Evolutionary conservation across 2,329 filamentous ascomycete genomes (phyloP).

Genomic region (Colletotrichum liriopes): DNA sequence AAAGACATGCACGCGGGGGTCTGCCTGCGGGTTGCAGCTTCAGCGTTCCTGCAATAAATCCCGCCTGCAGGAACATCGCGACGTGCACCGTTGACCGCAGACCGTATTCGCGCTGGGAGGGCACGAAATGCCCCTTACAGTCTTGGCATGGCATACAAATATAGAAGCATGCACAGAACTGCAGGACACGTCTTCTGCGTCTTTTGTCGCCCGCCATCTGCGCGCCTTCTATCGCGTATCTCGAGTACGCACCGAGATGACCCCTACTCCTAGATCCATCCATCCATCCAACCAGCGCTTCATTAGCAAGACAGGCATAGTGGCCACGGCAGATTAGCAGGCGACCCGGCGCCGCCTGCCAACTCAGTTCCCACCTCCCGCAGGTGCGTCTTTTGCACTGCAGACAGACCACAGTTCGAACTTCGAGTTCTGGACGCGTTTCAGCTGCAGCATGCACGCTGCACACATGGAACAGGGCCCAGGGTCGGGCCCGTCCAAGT

Average conservation of each 20-base stretch:
- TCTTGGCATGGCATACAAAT: constrained; percentile 28
- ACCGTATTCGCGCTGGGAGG: neutral
- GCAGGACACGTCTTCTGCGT: constrained; percentile 4
- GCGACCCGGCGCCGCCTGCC: constrained; percentile 4
- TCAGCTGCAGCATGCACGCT: constrained; percentile 37
- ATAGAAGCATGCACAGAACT: constrained; percentile 12
- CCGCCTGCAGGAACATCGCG: constrained; percentile 27
- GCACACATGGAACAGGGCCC: constrained; percentile 40
- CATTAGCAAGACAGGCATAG: constrained; percentile 2
- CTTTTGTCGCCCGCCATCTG: neutral
- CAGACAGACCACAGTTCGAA: constrained; percentile 1
- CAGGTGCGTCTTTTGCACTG: constrained; percentile 17
- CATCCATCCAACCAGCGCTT: constrained; percentile 11
- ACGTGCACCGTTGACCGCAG: constrained; percentile 8
- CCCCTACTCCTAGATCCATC: neutral
- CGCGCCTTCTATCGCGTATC: neutral
- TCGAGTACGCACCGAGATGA: constrained; percentile 20
- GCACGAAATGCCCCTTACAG: neutral
- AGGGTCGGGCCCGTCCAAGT: neutral
- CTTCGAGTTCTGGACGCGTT: constrained; percentile 38
- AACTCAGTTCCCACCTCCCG: constrained; percentile 8
- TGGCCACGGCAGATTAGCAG: constrained; percentile 19
- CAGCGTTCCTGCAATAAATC: constrained; percentile 32
- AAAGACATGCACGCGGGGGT: constrained; percentile 27
- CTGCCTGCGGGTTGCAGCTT: constrained; percentile 26